phyloP scores from a whole-genome alignment of 2,329 filamentous ascomycete species.

The Neurospora crassa region DNA sequence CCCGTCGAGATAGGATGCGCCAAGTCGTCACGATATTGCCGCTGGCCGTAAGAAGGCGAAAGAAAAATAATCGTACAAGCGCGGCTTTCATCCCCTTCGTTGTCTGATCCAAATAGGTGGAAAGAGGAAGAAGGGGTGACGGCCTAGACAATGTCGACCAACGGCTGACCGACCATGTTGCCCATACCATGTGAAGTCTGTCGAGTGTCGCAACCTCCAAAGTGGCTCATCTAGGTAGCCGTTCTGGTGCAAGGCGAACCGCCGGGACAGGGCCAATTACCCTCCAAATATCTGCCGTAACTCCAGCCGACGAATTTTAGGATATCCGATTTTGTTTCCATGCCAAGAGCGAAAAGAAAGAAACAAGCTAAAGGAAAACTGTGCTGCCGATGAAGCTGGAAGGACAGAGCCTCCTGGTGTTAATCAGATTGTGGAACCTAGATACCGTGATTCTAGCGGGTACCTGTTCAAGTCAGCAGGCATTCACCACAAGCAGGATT shows the following conservation, averaged over 20 bases:
- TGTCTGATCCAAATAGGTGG: slow-evolving; percentile 14
- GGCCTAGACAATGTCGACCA: slow-evolving; percentile 19
- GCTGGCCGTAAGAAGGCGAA: slow-evolving; percentile 14
- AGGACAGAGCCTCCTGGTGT: slow-evolving; percentile 4
- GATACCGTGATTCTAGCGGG: slow-evolving; percentile 12
- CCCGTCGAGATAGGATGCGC: slow-evolving; percentile 13
- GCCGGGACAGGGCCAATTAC: slow-evolving; percentile 18
- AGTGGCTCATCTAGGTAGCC: slow-evolving; percentile 16
- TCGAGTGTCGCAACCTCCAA: slow-evolving; percentile 19
- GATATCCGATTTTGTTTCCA: slow-evolving; percentile 22
- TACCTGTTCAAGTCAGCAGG: slow-evolving; percentile 11
- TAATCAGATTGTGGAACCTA: neutral
- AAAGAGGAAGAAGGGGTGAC: slow-evolving; percentile 13
- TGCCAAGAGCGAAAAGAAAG: slow-evolving; percentile 17
- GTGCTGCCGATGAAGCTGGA: slow-evolving; percentile 12
- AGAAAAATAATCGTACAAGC: slow-evolving; percentile 21
- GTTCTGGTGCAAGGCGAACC: slow-evolving; percentile 15
- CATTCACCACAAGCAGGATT: neutral
- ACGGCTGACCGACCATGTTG: slow-evolving; percentile 17
- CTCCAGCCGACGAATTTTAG: slow-evolving; percentile 22
- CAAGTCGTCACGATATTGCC: slow-evolving; percentile 16
- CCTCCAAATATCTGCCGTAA: slow-evolving; percentile 20
- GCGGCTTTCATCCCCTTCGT: slow-evolving; percentile 19
- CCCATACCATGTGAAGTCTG: slow-evolving; percentile 16
- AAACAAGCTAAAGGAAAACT: slow-evolving; percentile 14